Base-by-base conservation (phyloP, 371 early-diverging fungal species). In the Blakeslea trispora region DNA sequence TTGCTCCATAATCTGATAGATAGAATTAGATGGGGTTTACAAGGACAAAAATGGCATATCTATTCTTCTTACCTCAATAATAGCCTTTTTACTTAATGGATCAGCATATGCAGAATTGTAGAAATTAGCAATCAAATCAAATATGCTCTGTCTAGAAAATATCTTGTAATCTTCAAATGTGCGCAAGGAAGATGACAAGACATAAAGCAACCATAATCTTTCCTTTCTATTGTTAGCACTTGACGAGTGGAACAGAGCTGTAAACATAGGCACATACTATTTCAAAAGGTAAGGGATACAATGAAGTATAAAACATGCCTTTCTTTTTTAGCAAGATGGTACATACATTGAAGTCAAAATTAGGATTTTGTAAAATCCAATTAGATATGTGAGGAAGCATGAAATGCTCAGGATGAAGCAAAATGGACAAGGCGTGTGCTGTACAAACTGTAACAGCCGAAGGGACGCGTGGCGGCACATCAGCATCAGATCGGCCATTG, bases 221-320 rank as follows among this genome's bases (percentile, higher is more conserved):
- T 92, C 92, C 52, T 81, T 81, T 40, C 83, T 82, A 57, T 79
- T 77, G 19, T 80, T 71, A 0, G 80, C 74, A 5, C 88, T 74
- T 0, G 86, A 71, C 3, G 91, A 85, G 55, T 82, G 83, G 66
- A 94, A 90, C 55, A 92, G 59, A 35, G 66, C 74, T 40, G 87
- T 87, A 68, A 91, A 91, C 81, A 92, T 79, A 6, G 94, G 94
- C 5, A 91, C 78, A 72, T 91, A 89, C 81, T 83, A 64, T 10
- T 39, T 48, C 21, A 28, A 51, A 23, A 31, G n/a, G n/a, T n/a
- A n/a, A n/a, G n/a, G n/a, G n/a, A n/a, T n/a, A n/a, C n/a, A n/a
- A n/a, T n/a, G n/a, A n/a, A n/a, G n/a, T n/a, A n/a, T n/a, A n/a
- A n/a, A n/a, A n/a, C n/a, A n/a, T n/a, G n/a, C n/a, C n/a, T n/a